phyloP scores from a whole-genome alignment of 768 basidiomycete genomes.

The Antrodiella citrinella region DNA sequence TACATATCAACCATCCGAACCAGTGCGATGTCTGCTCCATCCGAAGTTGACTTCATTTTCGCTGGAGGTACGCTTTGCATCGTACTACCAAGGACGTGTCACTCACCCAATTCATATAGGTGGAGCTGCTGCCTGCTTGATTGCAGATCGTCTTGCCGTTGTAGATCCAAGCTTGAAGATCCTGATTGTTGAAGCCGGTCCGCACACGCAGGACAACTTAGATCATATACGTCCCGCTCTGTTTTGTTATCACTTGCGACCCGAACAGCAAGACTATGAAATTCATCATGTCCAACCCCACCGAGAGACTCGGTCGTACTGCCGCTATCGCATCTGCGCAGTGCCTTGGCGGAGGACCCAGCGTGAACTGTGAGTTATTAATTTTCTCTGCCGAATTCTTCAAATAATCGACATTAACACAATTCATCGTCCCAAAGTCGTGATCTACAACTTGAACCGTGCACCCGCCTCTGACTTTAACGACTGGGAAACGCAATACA shows the following conservation, averaged over 20 bases:
- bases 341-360: conserved; percentile 55
- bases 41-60: conserved; percentile 12
- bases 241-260: conserved; percentile 34
- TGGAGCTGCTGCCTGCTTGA: conserved; percentile 47
- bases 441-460: conserved; percentile 42
- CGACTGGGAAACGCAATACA: conserved; percentile 41
- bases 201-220: conserved; percentile 36
- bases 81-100: neutral
- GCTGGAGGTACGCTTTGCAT: conserved; percentile 18
- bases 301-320: conserved; percentile 38
- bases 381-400: neutral
- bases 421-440: neutral
- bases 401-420: conserved; percentile 15
- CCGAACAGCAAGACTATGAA: conserved; percentile 34
- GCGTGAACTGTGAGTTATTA: conserved; percentile 43
- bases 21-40: too few species aligned
- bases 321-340: conserved; percentile 33
- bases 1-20: too few species aligned
- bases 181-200: conserved; percentile 53
- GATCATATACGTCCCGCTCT: conserved; percentile 48
- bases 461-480: conserved; percentile 54
- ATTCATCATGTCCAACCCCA: conserved; percentile 30
- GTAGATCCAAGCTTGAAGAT: conserved; percentile 49
- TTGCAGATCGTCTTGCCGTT: conserved; percentile 44
- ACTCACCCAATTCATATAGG: conserved; percentile 15